phyloP scores from a whole-genome alignment of 441 rosid species.

The Brassica hybrid region DNA sequence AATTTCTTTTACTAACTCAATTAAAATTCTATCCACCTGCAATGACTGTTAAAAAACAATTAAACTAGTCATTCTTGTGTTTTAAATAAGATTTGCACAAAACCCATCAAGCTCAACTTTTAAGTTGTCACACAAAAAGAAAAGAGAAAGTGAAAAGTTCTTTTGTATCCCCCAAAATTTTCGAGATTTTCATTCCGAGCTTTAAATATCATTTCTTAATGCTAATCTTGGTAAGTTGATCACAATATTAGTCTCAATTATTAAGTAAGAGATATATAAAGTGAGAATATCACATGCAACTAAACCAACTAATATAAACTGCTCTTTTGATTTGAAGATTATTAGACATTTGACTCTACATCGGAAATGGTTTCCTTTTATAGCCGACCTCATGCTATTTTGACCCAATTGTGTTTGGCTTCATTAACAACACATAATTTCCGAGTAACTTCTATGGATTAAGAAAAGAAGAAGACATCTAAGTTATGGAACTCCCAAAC shows the following conservation, averaged over 20 bases:
- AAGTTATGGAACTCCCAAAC: not conserved
- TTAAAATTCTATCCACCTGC: not conserved
- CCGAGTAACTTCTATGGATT: not conserved
- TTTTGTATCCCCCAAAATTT: not conserved
- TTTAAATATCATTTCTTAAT: not conserved
- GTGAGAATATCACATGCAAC: not conserved
- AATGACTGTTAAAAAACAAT: not conserved
- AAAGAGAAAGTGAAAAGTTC: not conserved
- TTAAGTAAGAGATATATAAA: not conserved
- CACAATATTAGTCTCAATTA: not conserved
- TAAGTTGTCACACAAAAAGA: not conserved
- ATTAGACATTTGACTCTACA: not conserved
- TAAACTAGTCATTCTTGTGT: not conserved
- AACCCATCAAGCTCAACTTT: not conserved
- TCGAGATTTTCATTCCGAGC: not conserved
- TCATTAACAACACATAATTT: not conserved
- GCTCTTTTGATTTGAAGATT: not conserved
- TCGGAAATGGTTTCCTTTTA: not conserved
- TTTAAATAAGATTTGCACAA: not conserved
- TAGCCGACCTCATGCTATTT: not conserved
- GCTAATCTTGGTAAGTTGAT: not conserved
- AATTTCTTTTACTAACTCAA: not conserved
- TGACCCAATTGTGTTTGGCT: not conserved
- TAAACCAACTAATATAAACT: not conserved
- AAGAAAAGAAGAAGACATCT: not conserved